Evolutionary conservation across 2,329 filamentous ascomycete genomes (phyloP).

Genomic region (Simplicillium aogashimaense): DNA sequence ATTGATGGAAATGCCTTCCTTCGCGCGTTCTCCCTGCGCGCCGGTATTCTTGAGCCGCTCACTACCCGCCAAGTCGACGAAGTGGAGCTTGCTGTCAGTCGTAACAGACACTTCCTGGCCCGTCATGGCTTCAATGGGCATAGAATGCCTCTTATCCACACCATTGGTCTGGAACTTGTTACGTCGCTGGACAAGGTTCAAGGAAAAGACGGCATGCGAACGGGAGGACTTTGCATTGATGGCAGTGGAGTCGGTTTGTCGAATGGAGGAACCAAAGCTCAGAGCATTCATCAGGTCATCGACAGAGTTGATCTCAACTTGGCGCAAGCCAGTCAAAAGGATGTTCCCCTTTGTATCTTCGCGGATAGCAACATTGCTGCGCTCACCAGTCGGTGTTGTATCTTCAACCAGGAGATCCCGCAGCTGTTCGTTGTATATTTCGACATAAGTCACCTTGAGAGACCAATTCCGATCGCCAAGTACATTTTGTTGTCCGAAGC

Average conservation of each 20-base stretch:
- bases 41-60: constrained; percentile 96
- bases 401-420: constrained; percentile 83
- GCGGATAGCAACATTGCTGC: constrained; percentile 76
- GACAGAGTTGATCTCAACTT: constrained; percentile 80
- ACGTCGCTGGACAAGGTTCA: constrained; percentile 86
- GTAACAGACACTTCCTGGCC: constrained; percentile 60
- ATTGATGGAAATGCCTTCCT: constrained; percentile 97
- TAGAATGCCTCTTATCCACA: constrained; percentile 76
- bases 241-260: constrained; percentile 92
- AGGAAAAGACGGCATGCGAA: constrained; percentile 92
- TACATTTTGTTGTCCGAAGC: constrained; percentile 46
- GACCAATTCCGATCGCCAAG: constrained; percentile 72
- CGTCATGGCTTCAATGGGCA: constrained; percentile 72
- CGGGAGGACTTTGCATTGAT: constrained; percentile 97
- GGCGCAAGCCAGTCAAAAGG: constrained; percentile 78
- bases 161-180: constrained; percentile 41
- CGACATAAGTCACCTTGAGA: constrained; percentile 85
- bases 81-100: constrained; percentile 96
- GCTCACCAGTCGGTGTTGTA: constrained; percentile 60
- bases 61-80: constrained; percentile 94
- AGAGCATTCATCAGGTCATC: constrained; percentile 85
- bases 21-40: constrained; percentile 86
- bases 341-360: constrained; percentile 98
- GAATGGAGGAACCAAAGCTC: constrained; percentile 86
- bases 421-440: constrained; percentile 97